Base-by-base conservation (phyloP, 2,329 filamentous ascomycete genomes). In the Hymenotorrendiella dingleyae region DNA sequence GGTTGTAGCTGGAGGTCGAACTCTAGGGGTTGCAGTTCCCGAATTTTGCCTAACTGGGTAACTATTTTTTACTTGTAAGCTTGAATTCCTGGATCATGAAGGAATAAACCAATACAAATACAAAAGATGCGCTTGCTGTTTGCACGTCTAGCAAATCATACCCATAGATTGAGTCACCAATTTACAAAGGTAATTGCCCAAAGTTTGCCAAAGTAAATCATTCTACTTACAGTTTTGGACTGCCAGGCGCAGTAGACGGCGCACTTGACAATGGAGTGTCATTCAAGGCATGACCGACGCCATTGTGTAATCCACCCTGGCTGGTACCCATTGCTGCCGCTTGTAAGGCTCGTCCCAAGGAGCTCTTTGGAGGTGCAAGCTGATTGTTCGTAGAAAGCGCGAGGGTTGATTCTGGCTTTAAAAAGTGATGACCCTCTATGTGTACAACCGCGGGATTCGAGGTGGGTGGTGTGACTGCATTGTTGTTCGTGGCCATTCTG, bases 1-100 rank as follows among this genome's bases (percentile, higher is more conserved):
- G 11, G 93, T 96, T 12, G 93, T 97, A 8, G 93, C 89, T 64
- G 94, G 88, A 17, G 82, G 76, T 52, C 84, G 80, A 36, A 88
- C 76, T 51, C 85, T 76, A 21, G 90, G 89, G 5, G 90, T 94
- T 20, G 82, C 80, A 38, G 73, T 74, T 45, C 84, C 84, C 9
- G 87, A 93, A 56, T 83, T 86, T 59, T 85, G 82, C 59, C 84
- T 71, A 47, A 82, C 64, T 1, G 84, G 80, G 37, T 76, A 77
- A 55, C 84, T 87, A 27, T 38, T 12, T 24, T 41, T 21, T 12
- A 22, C 23, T 19, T 52, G 36, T 32, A 27, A 39, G 10, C n/a
- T 36, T 40, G n/a, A n/a, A n/a, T n/a, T n/a, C n/a, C n/a, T n/a
- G n/a, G n/a, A n/a, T n/a, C n/a, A n/a, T n/a, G n/a, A n/a, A n/a